Evolutionary conservation across 345 rosid species (phyloP), one percentile per base, ranked within the genome.

Genomic region (thale cress (Arabidopsis thaliana)): DNA sequence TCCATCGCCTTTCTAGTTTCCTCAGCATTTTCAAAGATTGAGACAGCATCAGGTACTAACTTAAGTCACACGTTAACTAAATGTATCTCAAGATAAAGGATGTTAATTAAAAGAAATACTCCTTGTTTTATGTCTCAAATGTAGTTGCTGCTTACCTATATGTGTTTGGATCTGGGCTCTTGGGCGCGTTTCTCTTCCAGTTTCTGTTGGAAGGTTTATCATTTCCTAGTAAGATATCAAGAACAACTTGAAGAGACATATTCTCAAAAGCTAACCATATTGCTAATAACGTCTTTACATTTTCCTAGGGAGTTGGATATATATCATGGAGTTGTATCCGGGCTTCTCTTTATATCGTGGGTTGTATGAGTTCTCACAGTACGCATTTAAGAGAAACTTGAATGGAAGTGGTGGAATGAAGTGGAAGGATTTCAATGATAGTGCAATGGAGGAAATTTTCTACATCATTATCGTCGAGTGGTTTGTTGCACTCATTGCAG

Each of bases 291-390:
- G 16, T 34, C 48, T 58, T 76, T 44, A 69, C 50, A 36, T 71
- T 33, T 46, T 84, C 11, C 55, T 67, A 94, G 98, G 87, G 73
- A 72, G 73, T 28, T 87, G 93, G 96, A 80, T 91, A 65, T 64
- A 78, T 44, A 67, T 79, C n/a, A 36, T 94, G 87, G 95, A 94
- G 86, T 40, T 94, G 45, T 94, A 80, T 82, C 98, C 98, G 23
- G 97, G 97, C 44, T 94, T 91, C 55, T 72, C 97, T 67, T 71
- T 94, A 22, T 90, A 65, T 55, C 97, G 97, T 45, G 97, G 98
- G n/a, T 61, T 94, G 66, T 94, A 91, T 11, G 97, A 94, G 80
- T 85, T 94, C 28, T 81, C 87, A 0, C 83, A 81, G 45, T 87
- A 83, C 71, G 67, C 97, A 46, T 78, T 85, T 30, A 56, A 5